Conservation (phyloP, 164 flowering plant species). For the Piper betle region DNA sequence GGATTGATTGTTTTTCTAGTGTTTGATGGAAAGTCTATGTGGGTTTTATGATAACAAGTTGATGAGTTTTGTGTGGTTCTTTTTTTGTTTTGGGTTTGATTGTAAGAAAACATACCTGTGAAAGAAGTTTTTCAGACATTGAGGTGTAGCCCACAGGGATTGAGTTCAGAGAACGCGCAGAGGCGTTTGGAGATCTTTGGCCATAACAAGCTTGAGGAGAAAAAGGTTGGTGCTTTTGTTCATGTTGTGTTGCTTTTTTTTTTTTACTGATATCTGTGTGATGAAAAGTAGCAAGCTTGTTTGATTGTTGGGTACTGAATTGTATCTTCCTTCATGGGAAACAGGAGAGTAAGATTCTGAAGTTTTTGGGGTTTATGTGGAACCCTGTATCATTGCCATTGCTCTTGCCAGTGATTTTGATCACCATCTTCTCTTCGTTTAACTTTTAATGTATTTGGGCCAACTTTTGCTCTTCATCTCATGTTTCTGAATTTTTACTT, state of each 20-base stretch:
- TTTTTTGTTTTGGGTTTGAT: neutral
- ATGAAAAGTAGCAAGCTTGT: neutral
- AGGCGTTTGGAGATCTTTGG: constrained; percentile 55
- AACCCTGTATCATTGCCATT: constrained; percentile 90
- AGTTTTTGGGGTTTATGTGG: constrained; percentile 94
- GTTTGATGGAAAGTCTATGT: neutral
- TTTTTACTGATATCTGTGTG: neutral
- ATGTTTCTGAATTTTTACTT: neutral
- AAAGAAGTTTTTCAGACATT: constrained; percentile 72
- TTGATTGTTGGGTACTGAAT: constrained; percentile 7
- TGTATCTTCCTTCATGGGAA: neutral
- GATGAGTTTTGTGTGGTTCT: neutral
- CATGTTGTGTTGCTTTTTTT: neutral
- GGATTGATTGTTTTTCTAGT: constrained; percentile 2
- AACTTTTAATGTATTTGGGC: neutral
- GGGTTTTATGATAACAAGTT: neutral
- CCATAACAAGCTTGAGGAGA: constrained; percentile 69
- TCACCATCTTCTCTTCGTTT: neutral
- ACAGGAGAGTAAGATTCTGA: constrained; percentile 83
- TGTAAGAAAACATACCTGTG: constrained; percentile 56
- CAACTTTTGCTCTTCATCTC: neutral
- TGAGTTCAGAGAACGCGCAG: constrained; percentile 41
- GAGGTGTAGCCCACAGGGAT: constrained; percentile 50
- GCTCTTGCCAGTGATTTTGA: constrained; percentile 56
- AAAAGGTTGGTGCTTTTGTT: constrained; percentile 27